Percentiles rank a stretch among this genome's conserved stretches.
These are phyloP conservation scores for Dryadomyces quercivorus DNA, from an alignment of 2,329 filamentous ascomycete species.

Conservation along the genomic window DNA sequence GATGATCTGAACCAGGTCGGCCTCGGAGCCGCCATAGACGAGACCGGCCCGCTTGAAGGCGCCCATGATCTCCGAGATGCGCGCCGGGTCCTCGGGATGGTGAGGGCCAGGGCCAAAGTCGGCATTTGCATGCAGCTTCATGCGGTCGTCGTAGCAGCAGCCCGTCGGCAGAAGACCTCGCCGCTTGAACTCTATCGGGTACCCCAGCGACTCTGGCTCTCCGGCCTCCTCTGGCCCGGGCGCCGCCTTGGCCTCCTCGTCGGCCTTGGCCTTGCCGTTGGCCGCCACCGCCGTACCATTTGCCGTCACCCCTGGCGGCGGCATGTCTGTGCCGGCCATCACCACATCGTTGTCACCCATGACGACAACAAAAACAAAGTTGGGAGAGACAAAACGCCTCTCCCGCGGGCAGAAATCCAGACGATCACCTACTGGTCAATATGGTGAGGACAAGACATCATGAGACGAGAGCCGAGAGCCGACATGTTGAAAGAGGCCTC, in stretches of 20 bases:
- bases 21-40: constrained; percentile 49
- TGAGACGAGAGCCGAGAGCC: too few species aligned
- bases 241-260: too few species aligned
- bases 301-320: neutral
- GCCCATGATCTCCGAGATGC: constrained; percentile 88
- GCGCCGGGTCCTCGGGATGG: constrained; percentile 86
- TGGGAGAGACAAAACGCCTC: constrained; percentile 3
- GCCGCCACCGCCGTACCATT: neutral
- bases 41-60: constrained; percentile 74
- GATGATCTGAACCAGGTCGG: constrained; percentile 39
- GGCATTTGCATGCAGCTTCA: constrained; percentile 89
- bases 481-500: too few species aligned
- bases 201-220: constrained; percentile 19
- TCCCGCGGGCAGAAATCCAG: neutral
- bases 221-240: neutral
- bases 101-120: constrained; percentile 62
- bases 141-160: constrained; percentile 82
- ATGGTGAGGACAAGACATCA: too few species aligned
- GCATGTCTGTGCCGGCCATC: constrained; percentile 12
- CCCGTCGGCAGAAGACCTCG: constrained; percentile 54
- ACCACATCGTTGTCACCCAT: constrained; percentile 10
- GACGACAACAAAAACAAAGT: neutral
- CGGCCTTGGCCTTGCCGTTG: neutral
- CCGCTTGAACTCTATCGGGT: constrained; percentile 22
- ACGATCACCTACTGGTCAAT: too few species aligned